Base-by-base conservation (phyloP, 2,329 filamentous ascomycete species). In the Clonostachys rosea region DNA sequence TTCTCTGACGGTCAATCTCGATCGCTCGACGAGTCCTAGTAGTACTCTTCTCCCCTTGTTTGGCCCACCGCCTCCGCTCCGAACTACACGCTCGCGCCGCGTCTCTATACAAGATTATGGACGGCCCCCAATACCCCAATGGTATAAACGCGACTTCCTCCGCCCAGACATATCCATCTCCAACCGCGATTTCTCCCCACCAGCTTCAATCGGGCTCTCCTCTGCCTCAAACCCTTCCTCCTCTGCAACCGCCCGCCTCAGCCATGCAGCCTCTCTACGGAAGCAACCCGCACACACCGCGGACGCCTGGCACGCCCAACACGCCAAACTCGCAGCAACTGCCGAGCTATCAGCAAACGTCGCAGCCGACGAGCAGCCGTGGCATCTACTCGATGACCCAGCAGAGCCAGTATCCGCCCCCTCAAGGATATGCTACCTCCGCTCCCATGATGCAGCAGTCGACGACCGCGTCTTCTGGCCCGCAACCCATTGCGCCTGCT, bases 401-500 rank as follows among this genome's bases (percentile, higher is more conserved):
- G 45, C 71, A 73, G 53, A 77, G 73, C 59, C 79, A 80, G 54
- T 76, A 74, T 52, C 75, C 74, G 50, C 69, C 71, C 40, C 75
- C 75, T 49, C 75, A 75, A 61, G 71, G 65, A 10, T 85, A 84
- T 60, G 71, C 73, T 36, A 74, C 76, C 9, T 77, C 79, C 7
- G 72, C 73, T 43, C 70, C 71, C 44, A 84, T 87, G 77, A 76
- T 88, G 70, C 78, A 84, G 42, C 83, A 87, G 64, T 70, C 83
- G 20, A 83, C 84, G 11, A 78, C 79, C 43, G 75, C 85, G 41
- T 77, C 84, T 56, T 81, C 83, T 46, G 87, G 89, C 63, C 86
- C 85, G 42, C 86, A 89, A 66, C 83, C 85, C 34, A 88, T 90
- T 60, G 87, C 87, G 40, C 86, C 87, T 14, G 87, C 87, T 40